These are phyloP conservation scores for Tolypocladium guangdongense DNA, from an alignment of 2,329 filamentous ascomycete genomes.

Conservation along the genomic window DNA sequence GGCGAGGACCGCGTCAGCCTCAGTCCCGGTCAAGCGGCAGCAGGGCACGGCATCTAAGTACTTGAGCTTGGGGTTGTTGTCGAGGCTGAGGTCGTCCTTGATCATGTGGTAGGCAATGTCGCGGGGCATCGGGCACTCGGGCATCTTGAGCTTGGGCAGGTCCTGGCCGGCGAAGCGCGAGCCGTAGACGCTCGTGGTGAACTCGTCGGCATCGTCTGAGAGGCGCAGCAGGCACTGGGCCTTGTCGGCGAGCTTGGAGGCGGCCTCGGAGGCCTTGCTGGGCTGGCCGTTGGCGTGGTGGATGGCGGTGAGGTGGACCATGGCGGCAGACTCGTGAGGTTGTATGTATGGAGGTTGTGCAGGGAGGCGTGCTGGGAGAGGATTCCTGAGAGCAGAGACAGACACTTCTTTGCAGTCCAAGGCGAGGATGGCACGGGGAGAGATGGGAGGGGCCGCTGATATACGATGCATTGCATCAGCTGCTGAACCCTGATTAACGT, in stretches of 20 bases:
- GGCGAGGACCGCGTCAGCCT: neutral
- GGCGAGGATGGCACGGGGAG: neutral
- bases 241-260: conserved; percentile 25
- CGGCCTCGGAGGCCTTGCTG: neutral
- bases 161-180: conserved; percentile 73
- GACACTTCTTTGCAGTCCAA: neutral
- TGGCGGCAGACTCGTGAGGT: conserved; percentile 12
- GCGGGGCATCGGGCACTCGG: conserved; percentile 79
- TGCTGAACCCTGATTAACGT: too few relatives aligned
- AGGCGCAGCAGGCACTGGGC: conserved; percentile 29
- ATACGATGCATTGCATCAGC: too few relatives aligned
- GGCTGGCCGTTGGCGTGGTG: conserved; percentile 13
- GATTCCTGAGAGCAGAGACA: neutral
- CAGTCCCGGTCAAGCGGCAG: neutral
- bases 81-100: conserved; percentile 84
- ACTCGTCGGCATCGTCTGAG: conserved; percentile 41
- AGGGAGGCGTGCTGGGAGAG: neutral
- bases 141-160: conserved; percentile 76
- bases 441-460: neutral
- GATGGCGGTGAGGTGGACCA: conserved; percentile 42
- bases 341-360: neutral
- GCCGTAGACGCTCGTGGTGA: conserved; percentile 78
- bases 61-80: conserved; percentile 85
- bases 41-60: conserved; percentile 19
- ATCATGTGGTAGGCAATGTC: conserved; percentile 96